These are phyloP conservation scores for Cryoendolithus antarcticus DNA, from an alignment of 2,329 filamentous ascomycete genomes.

Conservation along the genomic window DNA sequence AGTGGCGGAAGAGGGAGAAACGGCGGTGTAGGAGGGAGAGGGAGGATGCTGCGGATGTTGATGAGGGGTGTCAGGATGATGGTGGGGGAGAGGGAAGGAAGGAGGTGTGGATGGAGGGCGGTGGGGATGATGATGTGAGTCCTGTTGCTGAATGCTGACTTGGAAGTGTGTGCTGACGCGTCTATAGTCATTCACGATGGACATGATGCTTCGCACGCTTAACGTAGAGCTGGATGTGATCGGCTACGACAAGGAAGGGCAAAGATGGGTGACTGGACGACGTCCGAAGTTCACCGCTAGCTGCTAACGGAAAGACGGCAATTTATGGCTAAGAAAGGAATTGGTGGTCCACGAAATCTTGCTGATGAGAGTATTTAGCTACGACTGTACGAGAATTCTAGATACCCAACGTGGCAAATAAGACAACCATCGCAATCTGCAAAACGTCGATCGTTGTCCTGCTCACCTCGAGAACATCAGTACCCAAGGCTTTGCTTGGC, in stretches of 20 bases:
- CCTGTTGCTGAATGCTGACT: neutral
- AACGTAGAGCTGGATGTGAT: slow-evolving; percentile 52
- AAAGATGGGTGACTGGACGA: slow-evolving; percentile 45
- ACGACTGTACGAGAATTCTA: too few relatives aligned
- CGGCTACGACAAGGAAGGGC: slow-evolving; percentile 46
- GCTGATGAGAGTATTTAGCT: too few relatives aligned
- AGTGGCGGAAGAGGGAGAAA: slow-evolving; percentile 35
- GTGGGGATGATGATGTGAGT: slow-evolving; percentile 31
- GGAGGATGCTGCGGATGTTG: slow-evolving; percentile 25
- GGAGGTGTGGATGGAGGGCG: slow-evolving; percentile 18
- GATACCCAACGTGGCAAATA: too few relatives aligned
- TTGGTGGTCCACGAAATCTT: too few relatives aligned
- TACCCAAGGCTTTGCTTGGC: too few relatives aligned
- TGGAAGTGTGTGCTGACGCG: slow-evolving; percentile 4
- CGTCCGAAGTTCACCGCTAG: too few relatives aligned
- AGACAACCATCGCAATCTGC: too few relatives aligned
- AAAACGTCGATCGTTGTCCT: too few relatives aligned
- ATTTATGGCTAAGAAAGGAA: too few relatives aligned
- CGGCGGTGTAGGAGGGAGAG: slow-evolving; percentile 38
- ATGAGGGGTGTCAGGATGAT: slow-evolving; percentile 25
- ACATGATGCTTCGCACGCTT: slow-evolving; percentile 54
- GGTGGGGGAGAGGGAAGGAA: slow-evolving; percentile 25
- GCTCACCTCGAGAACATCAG: too few relatives aligned
- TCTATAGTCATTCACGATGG: slow-evolving; percentile 52
- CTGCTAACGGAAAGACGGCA: too few relatives aligned